phyloP scores from a whole-genome alignment of 805 yeast genomes.

The Ogataea trehalophila region DNA sequence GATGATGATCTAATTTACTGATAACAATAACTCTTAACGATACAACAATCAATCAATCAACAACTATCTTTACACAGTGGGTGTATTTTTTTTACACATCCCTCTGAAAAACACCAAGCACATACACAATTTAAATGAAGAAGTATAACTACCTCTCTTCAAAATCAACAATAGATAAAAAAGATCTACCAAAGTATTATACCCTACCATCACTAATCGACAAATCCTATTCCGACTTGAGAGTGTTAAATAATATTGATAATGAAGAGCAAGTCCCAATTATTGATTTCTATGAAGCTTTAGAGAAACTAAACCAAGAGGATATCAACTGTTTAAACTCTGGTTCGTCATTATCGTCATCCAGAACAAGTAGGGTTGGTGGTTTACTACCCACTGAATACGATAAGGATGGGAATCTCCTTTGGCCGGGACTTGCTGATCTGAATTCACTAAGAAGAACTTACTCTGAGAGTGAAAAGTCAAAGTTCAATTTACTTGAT shows the following conservation, averaged over 20 bases:
- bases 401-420: background rate
- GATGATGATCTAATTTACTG: no score
- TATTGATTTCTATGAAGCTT: slow-evolving; percentile 18
- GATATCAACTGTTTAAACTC: background rate
- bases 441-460: slow-evolving; percentile 38
- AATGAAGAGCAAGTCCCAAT: slow-evolving; percentile 28
- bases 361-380: no score
- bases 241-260: slow-evolving; percentile 23
- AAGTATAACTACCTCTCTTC: slow-evolving; percentile 12
- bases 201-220: slow-evolving; percentile 18
- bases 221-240: slow-evolving; percentile 11
- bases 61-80: no score
- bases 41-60: no score
- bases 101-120: no score
- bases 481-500: slow-evolving; percentile 45
- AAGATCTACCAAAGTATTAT: slow-evolving; percentile 14
- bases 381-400: no score
- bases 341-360: background rate
- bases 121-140: slow-evolving; percentile 1
- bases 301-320: slow-evolving; percentile 5
- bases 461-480: slow-evolving; percentile 61
- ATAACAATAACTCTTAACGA: no score
- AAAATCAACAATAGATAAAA: slow-evolving; percentile 4
- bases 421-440: background rate
- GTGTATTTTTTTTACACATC: no score